These are phyloP conservation scores for Arxiozyma heterogenica DNA, from an alignment of 1,139 yeast genomes.

Conservation along the genomic window DNA sequence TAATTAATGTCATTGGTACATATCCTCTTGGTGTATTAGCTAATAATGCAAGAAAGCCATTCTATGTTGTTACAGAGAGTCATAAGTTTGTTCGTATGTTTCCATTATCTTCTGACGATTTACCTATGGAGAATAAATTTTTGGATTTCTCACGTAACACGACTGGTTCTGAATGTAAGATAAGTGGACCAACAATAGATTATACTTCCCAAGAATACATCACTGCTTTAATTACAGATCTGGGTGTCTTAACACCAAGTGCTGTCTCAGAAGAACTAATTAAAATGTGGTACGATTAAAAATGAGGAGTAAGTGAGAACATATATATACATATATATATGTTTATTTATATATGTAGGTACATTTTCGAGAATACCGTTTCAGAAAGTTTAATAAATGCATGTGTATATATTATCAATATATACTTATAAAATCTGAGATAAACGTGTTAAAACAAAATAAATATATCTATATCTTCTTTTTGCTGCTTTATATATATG, in stretches of 20 bases:
- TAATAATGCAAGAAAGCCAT: constrained; percentile 80
- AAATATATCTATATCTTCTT: background rate
- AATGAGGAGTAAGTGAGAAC: background rate
- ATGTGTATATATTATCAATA: background rate
- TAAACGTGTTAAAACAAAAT: background rate
- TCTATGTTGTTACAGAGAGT: constrained; percentile 88
- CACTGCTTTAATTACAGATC: constrained; percentile 90
- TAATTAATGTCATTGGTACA: constrained; percentile 90
- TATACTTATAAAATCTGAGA: background rate
- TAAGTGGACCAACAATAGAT: constrained; percentile 55
- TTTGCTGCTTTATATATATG: background rate
- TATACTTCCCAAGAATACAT: constrained; percentile 94
- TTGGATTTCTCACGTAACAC: constrained; percentile 35
- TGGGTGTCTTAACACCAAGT: constrained; percentile 93
- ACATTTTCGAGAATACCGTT: background rate
- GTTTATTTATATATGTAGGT: too few species aligned
- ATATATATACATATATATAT: constrained; percentile 4
- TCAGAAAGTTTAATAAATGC: background rate
- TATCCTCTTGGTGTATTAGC: constrained; percentile 94
- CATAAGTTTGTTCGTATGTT: constrained; percentile 95
- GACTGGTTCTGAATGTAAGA: constrained; percentile 29
- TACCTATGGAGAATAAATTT: constrained; percentile 51
- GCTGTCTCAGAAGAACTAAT: constrained; percentile 97
- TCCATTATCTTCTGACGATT: constrained; percentile 88
- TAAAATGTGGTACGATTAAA: constrained; percentile 92